Evolutionary conservation across 1,284 basidiomycete genomes (phyloP).

Genomic region (Tilletia horrida): DNA sequence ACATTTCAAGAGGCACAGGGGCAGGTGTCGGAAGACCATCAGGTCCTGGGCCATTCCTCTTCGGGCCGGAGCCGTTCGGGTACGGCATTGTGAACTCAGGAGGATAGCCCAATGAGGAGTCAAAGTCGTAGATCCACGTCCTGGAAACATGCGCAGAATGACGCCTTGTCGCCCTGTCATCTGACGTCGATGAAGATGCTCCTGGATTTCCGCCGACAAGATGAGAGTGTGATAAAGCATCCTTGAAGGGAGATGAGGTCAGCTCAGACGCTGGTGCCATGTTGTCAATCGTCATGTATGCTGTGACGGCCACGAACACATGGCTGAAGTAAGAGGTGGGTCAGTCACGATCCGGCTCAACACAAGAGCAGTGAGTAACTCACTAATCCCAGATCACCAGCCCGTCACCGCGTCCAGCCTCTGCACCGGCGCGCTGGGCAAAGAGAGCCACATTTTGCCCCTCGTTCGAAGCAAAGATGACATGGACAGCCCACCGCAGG

Average conservation of each 20-base stretch:
- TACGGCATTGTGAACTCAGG: background rate
- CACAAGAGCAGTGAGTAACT: background rate
- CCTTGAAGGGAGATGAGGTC: background rate
- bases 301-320: constrained; percentile 12
- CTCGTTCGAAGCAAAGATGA: constrained; percentile 35
- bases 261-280: background rate
- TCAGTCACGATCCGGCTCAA: too few species aligned
- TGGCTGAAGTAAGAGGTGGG: too few species aligned
- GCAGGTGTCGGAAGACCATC: background rate
- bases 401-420: constrained; percentile 21
- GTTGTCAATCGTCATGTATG: background rate
- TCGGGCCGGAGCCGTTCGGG: too few species aligned
- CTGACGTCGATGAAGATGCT: too few species aligned
- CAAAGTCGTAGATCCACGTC: constrained; percentile 40
- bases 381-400: constrained; percentile 43
- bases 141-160: background rate
- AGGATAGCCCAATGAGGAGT: constrained; percentile 25
- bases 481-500: constrained; percentile 30
- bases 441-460: constrained; percentile 30
- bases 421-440: constrained; percentile 29
- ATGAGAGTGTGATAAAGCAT: too few species aligned
- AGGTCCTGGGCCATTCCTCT: background rate
- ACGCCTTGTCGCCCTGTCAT: too few species aligned
- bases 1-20: constrained; percentile 21
- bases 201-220: background rate